Evolutionary conservation across 2,329 filamentous ascomycete species (phyloP).

Genomic region (Trichophaea hybrida): DNA sequence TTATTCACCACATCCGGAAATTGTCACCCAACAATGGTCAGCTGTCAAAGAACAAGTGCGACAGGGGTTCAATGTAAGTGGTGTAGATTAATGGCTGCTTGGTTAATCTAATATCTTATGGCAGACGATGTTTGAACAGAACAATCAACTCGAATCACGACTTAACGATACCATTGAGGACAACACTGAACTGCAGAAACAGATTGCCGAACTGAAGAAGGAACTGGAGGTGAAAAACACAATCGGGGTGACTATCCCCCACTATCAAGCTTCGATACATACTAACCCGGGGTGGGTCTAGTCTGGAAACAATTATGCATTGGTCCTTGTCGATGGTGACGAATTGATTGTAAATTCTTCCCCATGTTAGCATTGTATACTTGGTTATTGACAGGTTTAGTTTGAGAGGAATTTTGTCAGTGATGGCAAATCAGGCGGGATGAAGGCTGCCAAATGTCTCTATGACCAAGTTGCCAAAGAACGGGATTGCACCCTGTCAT

Average conservation of each 20-base stretch:
- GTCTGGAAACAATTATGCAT: slow-evolving; percentile 42
- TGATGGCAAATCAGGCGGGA: slow-evolving; percentile 38
- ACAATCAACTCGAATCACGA: background rate
- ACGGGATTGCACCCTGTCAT: slow-evolving; percentile 8
- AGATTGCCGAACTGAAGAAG: background rate
- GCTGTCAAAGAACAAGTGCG: too few relatives aligned
- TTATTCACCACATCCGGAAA: too few relatives aligned
- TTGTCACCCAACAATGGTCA: too few relatives aligned
- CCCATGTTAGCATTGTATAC: slow-evolving; percentile 16
- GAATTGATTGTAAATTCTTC: slow-evolving; percentile 40
- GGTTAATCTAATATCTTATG: too few relatives aligned
- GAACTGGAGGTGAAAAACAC: background rate
- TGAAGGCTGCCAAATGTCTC: slow-evolving; percentile 29
- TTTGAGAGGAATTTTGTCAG: slow-evolving; percentile 44
- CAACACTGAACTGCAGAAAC: background rate
- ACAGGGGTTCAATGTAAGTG: too few relatives aligned
- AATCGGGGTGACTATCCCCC: background rate
- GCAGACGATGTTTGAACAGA: background rate
- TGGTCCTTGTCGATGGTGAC: slow-evolving; percentile 49
- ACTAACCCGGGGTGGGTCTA: background rate
- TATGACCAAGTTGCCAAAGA: slow-evolving; percentile 21
- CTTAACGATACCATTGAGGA: background rate
- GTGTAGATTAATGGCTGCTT: too few relatives aligned
- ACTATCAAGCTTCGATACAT: background rate
- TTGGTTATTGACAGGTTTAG: too few relatives aligned